A percentile compares a stretch with the other conserved stretches of the same genome.
These are phyloP conservation scores for Quercus rubra DNA, from an alignment of 306 rosid species.

Conservation along the genomic window DNA sequence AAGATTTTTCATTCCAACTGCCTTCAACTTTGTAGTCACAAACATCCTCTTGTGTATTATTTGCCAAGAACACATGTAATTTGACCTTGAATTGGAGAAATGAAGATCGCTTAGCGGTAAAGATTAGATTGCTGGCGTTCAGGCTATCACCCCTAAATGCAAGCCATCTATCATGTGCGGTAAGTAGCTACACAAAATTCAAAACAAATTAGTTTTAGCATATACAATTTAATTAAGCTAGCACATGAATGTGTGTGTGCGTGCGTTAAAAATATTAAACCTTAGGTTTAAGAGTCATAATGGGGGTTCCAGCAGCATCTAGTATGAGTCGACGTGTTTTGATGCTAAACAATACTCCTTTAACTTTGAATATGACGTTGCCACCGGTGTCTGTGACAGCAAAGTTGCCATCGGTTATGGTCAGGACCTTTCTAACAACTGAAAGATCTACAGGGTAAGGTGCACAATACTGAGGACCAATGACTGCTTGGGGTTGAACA, in stretches of 20 bases:
- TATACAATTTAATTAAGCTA: no score
- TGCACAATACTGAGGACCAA: constrained; percentile 40
- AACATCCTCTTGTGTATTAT: constrained; percentile 36
- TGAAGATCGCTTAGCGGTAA: constrained; percentile 36
- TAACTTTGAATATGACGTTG: constrained; percentile 40
- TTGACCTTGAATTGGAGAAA: constrained; percentile 46
- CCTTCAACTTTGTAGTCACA: constrained; percentile 57
- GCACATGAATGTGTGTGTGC: no score
- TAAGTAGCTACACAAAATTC: constrained; percentile 21
- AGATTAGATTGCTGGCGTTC: constrained; percentile 24
- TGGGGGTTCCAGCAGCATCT: constrained; percentile 41
- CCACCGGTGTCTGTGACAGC: constrained; percentile 38
- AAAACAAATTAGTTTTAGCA: no score
- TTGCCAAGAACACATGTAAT: constrained; percentile 59
- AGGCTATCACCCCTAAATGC: constrained; percentile 33
- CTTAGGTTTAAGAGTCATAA: constrained; percentile 37
- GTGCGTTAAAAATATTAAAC: constrained; percentile 1
- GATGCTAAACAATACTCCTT: constrained; percentile 14
- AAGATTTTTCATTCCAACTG: constrained; percentile 50
- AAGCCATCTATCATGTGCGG: constrained; percentile 35
- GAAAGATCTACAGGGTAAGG: constrained; percentile 36
- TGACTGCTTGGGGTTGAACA: constrained; percentile 10
- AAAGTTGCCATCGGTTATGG: constrained; percentile 31
- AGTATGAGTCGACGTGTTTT: constrained; percentile 32
- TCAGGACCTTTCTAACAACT: constrained; percentile 33